phyloP scores from a whole-genome alignment of 495 filamentous ascomycete species.

The Neurospora sp. region DNA sequence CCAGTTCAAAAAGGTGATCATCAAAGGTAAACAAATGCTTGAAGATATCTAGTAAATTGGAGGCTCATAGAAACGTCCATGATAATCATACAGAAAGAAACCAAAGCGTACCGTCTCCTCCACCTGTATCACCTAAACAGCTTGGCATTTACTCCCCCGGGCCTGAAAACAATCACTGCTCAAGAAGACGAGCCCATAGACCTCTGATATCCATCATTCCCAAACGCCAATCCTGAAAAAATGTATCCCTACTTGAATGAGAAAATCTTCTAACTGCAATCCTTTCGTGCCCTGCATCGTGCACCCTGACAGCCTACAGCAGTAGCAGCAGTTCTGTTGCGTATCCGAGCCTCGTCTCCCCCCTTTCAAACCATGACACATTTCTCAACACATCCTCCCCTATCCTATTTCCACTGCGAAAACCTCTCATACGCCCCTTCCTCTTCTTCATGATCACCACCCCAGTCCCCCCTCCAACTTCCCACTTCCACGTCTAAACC shows the following conservation, averaged over 20 bases:
- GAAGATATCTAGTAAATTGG: no score
- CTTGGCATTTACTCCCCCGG: neutral
- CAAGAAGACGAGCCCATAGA: neutral
- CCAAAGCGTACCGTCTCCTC: neutral
- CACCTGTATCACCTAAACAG: neutral
- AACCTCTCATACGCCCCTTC: constrained; percentile 24
- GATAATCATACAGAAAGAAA: neutral
- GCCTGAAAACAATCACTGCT: neutral
- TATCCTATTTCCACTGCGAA: constrained; percentile 25
- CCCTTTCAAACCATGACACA: neutral
- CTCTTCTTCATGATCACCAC: constrained; percentile 8
- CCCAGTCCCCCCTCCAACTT: neutral
- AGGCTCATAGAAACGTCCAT: neutral
- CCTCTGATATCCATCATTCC: neutral
- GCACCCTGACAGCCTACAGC: neutral
- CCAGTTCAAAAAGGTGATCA: neutral
- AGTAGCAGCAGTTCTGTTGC: neutral
- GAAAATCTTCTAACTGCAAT: neutral
- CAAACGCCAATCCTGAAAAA: no score
- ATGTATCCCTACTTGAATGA: neutral
- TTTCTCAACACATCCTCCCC: neutral
- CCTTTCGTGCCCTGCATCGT: neutral
- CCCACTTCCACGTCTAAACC: neutral
- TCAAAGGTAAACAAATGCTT: neutral
- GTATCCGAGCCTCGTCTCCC: neutral